phyloP scores from a whole-genome alignment of 805 yeast species.

The Ogataea thermomethanolica region DNA sequence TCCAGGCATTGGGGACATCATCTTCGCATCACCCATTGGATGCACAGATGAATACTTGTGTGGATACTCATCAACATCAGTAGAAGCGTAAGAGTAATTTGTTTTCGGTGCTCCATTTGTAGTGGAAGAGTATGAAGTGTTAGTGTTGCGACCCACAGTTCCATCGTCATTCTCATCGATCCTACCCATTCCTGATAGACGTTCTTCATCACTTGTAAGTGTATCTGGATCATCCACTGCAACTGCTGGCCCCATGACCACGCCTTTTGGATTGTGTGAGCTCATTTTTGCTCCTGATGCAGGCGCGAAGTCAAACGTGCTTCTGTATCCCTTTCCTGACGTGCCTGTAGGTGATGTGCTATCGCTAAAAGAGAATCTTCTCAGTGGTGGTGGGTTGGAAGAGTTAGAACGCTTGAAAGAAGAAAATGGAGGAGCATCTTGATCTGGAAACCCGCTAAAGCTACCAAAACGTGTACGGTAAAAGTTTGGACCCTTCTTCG shows the following conservation, averaged over 20 bases:
- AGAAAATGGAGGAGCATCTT: constrained; percentile 14
- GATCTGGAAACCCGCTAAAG: constrained; percentile 17
- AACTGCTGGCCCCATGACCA: constrained; percentile 7
- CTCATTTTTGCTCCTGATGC: constrained; percentile 6
- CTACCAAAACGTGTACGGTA: constrained; percentile 19
- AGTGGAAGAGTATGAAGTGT: constrained; percentile 26
- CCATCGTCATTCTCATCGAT: constrained; percentile 23
- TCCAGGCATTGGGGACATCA: constrained; percentile 12
- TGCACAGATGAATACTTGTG: constrained; percentile 13
- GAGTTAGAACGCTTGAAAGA: constrained; percentile 6
- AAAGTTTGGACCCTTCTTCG: constrained; percentile 16
- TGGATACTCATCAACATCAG: constrained; percentile 25
- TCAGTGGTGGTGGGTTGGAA: constrained; percentile 16
- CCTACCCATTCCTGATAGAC: constrained; percentile 6
- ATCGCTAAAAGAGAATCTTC: constrained; percentile 18
- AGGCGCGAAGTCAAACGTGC: constrained; percentile 16
- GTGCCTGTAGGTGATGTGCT: constrained; percentile 15
- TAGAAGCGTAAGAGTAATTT: constrained; percentile 28
- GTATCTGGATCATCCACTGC: constrained; percentile 12
- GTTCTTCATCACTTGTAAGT: constrained; percentile 18
- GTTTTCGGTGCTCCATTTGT: constrained; percentile 28
- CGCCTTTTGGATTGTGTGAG: constrained; percentile 5
- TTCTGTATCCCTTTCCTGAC: constrained; percentile 14
- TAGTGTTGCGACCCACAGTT: constrained; percentile 22
- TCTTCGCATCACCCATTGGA: constrained; percentile 9